A percentile compares a stretch with the other conserved stretches of the same genome.
Conservation (phyloP, 176 grass and related monocot genomes). For the Sorghum bicolor region Sorghum_bicolor_NCBIv3 NC_012871.2:65477001-65477500, state of each 20-base stretch:
- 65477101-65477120: slow-evolving; percentile 83
- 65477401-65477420: slow-evolving; percentile 1
- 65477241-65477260: background rate
- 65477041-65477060: slow-evolving; percentile 80
- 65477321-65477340: no score
- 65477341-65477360: background rate
- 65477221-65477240: background rate
- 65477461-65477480: background rate
- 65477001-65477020: slow-evolving; percentile 54
- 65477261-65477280: background rate
- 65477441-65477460: background rate
- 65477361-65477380: background rate
- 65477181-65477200: slow-evolving; percentile 3
- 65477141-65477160: slow-evolving; percentile 85
- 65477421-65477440: background rate
- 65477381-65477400: background rate
- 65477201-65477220: slow-evolving; percentile 39
- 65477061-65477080: slow-evolving; percentile 94
- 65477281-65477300: background rate
- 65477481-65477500: background rate
- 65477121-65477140: slow-evolving; percentile 94
- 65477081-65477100: slow-evolving; percentile 62
- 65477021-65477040: slow-evolving; percentile 74
- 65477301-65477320: background rate
- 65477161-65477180: background rate